Base-by-base conservation (phyloP, 2,329 filamentous ascomycete genomes). In the Stemphylium vesicarium region DNA sequence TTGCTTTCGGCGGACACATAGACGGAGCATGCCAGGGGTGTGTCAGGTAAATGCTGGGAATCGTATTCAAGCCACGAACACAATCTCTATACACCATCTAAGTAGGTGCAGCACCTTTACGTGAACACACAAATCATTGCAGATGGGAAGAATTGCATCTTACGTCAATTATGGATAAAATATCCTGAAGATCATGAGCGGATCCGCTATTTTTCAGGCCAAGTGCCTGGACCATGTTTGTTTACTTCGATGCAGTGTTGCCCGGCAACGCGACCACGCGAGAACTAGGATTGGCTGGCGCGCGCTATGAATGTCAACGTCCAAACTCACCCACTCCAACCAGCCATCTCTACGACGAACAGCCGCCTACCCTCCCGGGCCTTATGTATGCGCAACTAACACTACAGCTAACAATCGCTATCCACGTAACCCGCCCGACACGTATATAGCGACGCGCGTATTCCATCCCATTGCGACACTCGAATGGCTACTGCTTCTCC, bases 381-480 rank as follows among this genome's bases (percentile, higher is more conserved):
- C 69, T 73, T 71, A 75, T 72, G 70, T 68, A 71, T 76, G 72
- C 69, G 70, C 68, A 70, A 70, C 68, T 72, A 72, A 74, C 66
- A 68, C 59, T 63, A 67, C 59, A 66, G 68, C 63, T 65, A 62
- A 70, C 73, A 74, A 72, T 76, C 72, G 72, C 70, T 76, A 75
- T 70, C 65, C 58, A 63, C 60, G 64, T 58, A 49, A 53, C 51
- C 53, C 56, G 56, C 51, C 57, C 51, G 60, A 57, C 59, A 35
- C 50, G n/a, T 42, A 54, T 60, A 66, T 66, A 66, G 58, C 59
- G 52, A 62, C 60, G 54, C 60, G 59, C 64, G 42, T 36, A 20
- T 42, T 31, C 37, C 46, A 50, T 42, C 59, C 59, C 59, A 55
- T 60, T 56, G 56, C 60, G 46, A 41, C 50, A 52, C 49, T 35